Base-by-base conservation (phyloP, 371 early-diverging fungal species). In the Amoeboaphelidium protococcarum region DNA sequence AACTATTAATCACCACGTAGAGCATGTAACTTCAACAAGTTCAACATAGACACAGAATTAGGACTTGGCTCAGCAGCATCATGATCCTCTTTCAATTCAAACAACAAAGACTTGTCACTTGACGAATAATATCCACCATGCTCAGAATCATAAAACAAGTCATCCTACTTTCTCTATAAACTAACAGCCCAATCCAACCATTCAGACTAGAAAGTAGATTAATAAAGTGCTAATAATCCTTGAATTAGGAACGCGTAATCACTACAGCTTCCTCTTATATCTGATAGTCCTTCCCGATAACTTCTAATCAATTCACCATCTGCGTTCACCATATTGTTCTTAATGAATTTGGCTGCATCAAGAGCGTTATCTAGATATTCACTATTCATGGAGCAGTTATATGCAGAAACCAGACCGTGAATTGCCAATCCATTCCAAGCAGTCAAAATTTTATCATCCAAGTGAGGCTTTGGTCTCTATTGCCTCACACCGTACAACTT, bases 1-100 rank as follows among this genome's bases (percentile, higher is more conserved):
- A n/a, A n/a, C n/a, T n/a, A n/a, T n/a, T n/a, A n/a, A n/a, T n/a
- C n/a, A n/a, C n/a, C n/a, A n/a, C n/a, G n/a, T n/a, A n/a, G n/a
- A n/a, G n/a, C n/a, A n/a, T n/a, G n/a, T n/a, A n/a, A n/a, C n/a
- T n/a, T n/a, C n/a, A n/a, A n/a, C 4, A 45, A 24, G 25, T 45
- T 45, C 19, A 24, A 13, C 21, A 45, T 13, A 21, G 24, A 3
- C 3, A 45, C 25, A 10, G 45, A 21, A 12, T 45, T 13, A 21
- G 23, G 10, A 10, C 24, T 24, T 10, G 45, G 45, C 21, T 45
- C 45, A 13, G 45, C 45, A 45, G 24, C 45, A 25, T 45, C 45
- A 12, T 51, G 53, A 67, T 71, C 69, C 54, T 75, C 74, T 52
- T 76, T 76, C 58, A 71, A 44, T 44, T 72, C 48, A 26, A 75